Evolutionary conservation across 331 rosid genomes (phyloP).

Genomic region (Dryas integrifolia): DNA sequence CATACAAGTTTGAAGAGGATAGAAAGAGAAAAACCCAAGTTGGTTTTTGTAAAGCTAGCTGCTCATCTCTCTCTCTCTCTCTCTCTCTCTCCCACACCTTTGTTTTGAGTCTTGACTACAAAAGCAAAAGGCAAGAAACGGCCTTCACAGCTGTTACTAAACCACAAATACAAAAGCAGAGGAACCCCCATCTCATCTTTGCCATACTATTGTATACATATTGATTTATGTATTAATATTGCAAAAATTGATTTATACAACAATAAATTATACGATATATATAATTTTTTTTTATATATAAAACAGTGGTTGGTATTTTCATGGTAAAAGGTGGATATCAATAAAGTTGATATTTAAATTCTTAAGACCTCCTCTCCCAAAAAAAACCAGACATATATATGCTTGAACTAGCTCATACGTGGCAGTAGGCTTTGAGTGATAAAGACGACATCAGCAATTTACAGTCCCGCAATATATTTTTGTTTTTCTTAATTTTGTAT

Average conservation of each 20-base stretch:
- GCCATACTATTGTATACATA: not conserved
- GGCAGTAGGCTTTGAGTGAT: constrained; percentile 40
- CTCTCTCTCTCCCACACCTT: constrained; percentile 35
- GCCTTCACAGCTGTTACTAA: constrained; percentile 63
- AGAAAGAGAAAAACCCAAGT: constrained; percentile 41
- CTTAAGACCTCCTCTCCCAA: not conserved
- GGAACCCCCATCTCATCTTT: constrained; percentile 26
- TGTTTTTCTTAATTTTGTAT: constrained; percentile 18
- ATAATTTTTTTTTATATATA: not conserved
- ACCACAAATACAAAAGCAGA: constrained; percentile 39
- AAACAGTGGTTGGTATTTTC: constrained; percentile 20
- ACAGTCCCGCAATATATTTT: constrained; percentile 13
- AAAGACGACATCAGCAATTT: constrained; percentile 36
- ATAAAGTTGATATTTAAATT: not conserved
- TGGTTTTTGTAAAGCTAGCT: constrained; percentile 26
- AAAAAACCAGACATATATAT: not conserved
- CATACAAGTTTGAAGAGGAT: constrained; percentile 10
- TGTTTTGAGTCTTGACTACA: constrained; percentile 75
- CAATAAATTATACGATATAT: not conserved
- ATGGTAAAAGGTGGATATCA: constrained; percentile 19
- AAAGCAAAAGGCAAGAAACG: constrained; percentile 80
- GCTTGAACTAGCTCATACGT: not conserved
- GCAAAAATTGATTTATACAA: not conserved
- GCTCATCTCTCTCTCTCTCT: constrained; percentile 23
- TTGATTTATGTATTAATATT: not conserved